Base-by-base conservation (phyloP, 371 early-diverging fungal species). In the Ordospora colligata region DNA sequence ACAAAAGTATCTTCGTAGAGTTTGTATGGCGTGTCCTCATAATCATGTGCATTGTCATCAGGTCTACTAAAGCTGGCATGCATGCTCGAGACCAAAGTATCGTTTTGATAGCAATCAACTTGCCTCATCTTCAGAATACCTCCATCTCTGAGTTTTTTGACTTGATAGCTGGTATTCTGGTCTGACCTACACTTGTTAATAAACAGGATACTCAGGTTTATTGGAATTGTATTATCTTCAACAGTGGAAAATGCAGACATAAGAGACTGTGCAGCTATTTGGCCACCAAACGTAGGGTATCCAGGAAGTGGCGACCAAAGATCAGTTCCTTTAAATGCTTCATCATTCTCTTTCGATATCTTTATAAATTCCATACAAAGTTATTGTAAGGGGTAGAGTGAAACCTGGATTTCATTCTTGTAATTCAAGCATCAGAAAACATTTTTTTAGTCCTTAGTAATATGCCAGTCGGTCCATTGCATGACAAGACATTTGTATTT, bases 401-500 rank as follows among this genome's bases (percentile, higher is more conserved):
- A 32, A 32, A 32, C 5, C 32, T 5, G 32, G 32, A 32, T 32
- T 32, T 32, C 32, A 32, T 32, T 32, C 32, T 32, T 32, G 32
- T 32, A 32, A 32, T 32, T 32, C 32, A 32, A 32, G 32, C 32
- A 32, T 32, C 32, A 32, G 32, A 37, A 58, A 58, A 17, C 14
- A 58, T 37, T 17, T 37, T 58, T 58, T 58, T 58, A 14, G 12
- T 25, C 22, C 58, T 40, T 58, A 37, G 14, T 10, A 37, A 25
- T n/a, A 58, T 58, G 58, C 6, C 58, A 17, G n/a, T 58, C 37
- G 52, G 54, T 5, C 77, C 80, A 53, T 54, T 82, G 5, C 53
- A 79, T 52, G 63, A 52, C 22, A 68, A 74, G 44, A 65, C 53
- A 17, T 74, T 82, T 67, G 82, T 82, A n/a, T 79, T 82, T 64